Evolutionary conservation across 768 basidiomycete species (phyloP).

Genomic region (Lentinula sp.): DNA sequence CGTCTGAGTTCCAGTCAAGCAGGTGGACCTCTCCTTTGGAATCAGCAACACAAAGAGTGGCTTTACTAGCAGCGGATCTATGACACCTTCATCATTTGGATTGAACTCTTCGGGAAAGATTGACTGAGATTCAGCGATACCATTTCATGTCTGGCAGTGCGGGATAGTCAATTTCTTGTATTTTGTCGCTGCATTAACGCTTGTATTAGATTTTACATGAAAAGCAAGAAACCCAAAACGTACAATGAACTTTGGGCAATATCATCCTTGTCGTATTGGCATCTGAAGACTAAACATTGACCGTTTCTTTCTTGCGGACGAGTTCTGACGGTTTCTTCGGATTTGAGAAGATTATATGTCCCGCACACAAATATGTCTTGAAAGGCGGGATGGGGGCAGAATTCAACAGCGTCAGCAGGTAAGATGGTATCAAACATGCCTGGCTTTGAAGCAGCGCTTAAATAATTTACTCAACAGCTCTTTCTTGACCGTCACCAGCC

Average conservation of each 20-base stretch:
- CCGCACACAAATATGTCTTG: constrained; percentile 77
- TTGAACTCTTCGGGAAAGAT: background rate
- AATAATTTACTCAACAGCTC: background rate
- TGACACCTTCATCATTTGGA: constrained; percentile 46
- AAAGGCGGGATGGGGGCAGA: constrained; percentile 65
- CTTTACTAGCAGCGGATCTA: constrained; percentile 28
- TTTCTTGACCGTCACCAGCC: background rate
- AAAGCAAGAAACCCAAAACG: constrained; percentile 10
- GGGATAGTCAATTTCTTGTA: constrained; percentile 67
- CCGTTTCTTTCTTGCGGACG: constrained; percentile 47
- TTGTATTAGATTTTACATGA: background rate
- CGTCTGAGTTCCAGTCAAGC: constrained; percentile 44
- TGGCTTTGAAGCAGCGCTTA: background rate
- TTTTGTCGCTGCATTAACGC: constrained; percentile 34
- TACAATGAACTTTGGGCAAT: constrained; percentile 22
- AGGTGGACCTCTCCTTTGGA: constrained; percentile 77
- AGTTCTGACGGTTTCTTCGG: background rate
- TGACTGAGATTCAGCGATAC: constrained; percentile 29
- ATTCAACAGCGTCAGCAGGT: constrained; percentile 89
- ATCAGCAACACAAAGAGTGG: constrained; percentile 71
- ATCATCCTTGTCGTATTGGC: constrained; percentile 15
- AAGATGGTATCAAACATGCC: constrained; percentile 42
- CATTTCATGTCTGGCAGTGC: constrained; percentile 96
- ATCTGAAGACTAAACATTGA: constrained; percentile 61
- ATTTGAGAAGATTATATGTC: constrained; percentile 72